A percentile compares a stretch with the other conserved stretches of the same genome.
phyloP scores from a whole-genome alignment of 2,329 filamentous ascomycete genomes.

The Penicillium sp. region DNA sequence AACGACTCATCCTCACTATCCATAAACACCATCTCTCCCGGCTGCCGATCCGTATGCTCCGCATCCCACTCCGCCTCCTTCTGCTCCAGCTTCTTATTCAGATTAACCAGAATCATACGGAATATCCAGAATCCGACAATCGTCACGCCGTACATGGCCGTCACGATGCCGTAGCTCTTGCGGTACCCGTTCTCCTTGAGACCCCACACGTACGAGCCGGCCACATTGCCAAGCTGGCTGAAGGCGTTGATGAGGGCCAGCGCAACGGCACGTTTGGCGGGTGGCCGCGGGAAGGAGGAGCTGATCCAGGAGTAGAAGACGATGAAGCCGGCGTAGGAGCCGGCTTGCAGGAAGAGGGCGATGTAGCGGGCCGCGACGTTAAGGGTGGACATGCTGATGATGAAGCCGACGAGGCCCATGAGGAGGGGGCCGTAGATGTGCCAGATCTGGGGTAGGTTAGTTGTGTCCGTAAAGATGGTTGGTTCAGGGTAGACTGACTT shows the following conservation, averaged over 20 bases:
- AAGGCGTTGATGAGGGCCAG: constrained; percentile 76
- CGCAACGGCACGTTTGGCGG: constrained; percentile 70
- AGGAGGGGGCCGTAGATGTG: constrained; percentile 58
- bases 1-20: constrained; percentile 24
- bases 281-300: constrained; percentile 66
- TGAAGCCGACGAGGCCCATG: constrained; percentile 58
- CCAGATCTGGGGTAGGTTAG: constrained; percentile 49
- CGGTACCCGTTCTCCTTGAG: constrained; percentile 62
- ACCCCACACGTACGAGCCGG: constrained; percentile 65
- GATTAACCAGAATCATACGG: constrained; percentile 47
- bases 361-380: constrained; percentile 61
- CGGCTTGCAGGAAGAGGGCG: constrained; percentile 61
- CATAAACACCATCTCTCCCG: constrained; percentile 13
- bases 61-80: constrained; percentile 16
- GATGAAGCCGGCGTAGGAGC: constrained; percentile 55
- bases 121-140: constrained; percentile 50
- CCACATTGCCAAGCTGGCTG: constrained; percentile 58
- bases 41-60: constrained; percentile 2
- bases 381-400: constrained; percentile 61
- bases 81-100: constrained; percentile 28
- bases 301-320: constrained; percentile 36
- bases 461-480: not conserved
- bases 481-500: constrained; percentile 15
- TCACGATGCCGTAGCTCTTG: constrained; percentile 66
- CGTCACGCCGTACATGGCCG: constrained; percentile 64